Conservation (phyloP, 306 rosid genomes). For the Luffa acutangula region DNA sequence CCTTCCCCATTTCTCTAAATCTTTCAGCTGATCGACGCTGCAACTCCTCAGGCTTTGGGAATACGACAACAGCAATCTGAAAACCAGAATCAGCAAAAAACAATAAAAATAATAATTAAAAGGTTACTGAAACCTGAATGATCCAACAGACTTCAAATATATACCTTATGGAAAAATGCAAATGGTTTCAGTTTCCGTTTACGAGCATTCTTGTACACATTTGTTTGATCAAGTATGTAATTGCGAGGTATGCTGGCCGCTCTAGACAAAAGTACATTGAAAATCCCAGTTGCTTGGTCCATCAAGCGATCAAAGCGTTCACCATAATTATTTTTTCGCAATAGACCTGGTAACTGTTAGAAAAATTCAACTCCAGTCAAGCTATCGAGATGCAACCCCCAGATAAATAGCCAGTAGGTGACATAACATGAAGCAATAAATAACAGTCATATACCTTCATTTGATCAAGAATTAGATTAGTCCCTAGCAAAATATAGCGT, state of each 20-base stretch:
- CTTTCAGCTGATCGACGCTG: slow-evolving; percentile 27
- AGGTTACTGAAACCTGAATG: background rate
- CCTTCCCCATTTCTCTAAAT: slow-evolving; percentile 39
- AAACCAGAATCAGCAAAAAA: background rate
- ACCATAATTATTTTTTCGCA: slow-evolving; percentile 32
- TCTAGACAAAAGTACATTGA: slow-evolving; percentile 30
- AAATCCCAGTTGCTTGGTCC: slow-evolving; percentile 35
- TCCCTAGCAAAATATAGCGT: slow-evolving; percentile 49
- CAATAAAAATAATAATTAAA: background rate
- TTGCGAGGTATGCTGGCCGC: slow-evolving; percentile 43
- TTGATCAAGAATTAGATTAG: slow-evolving; percentile 37
- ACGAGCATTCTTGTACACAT: slow-evolving; percentile 49
- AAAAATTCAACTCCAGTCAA: background rate
- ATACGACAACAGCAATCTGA: slow-evolving; percentile 49
- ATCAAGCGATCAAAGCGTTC: slow-evolving; percentile 45
- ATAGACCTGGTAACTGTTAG: slow-evolving; percentile 39
- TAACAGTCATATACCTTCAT: slow-evolving; percentile 39
- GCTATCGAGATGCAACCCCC: background rate
- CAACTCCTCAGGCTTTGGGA: slow-evolving; percentile 41
- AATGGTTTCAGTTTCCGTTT: slow-evolving; percentile 46
- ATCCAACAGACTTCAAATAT: background rate
- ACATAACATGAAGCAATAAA: background rate
- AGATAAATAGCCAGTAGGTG: background rate
- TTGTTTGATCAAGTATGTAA: slow-evolving; percentile 54
- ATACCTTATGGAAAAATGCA: slow-evolving; percentile 31